Base-by-base conservation (phyloP, 257 asterid genomes). In the Misopates orontium region DNA sequence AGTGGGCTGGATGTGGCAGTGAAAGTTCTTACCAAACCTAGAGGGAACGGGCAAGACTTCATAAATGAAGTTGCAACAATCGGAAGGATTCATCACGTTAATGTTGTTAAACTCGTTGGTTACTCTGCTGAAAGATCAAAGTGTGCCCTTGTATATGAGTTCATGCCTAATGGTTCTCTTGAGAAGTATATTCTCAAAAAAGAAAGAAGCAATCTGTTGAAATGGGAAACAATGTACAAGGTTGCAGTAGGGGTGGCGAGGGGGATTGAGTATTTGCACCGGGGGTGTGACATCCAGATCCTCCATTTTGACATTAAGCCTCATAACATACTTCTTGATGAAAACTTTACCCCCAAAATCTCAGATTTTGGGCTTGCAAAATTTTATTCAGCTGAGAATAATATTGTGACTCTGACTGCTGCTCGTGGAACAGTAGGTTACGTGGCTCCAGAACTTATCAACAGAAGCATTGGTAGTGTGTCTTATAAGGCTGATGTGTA, bases 1-100 rank as follows among this genome's bases (percentile, higher is more conserved):
- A 72, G 86, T 58, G 86, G 86, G 2, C 41, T n/a, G 31, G 25
- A 77, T 40, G 77, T 69, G 7, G 86, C 83, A 1, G 83, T 77
- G 2, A 81, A 81, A 39, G 20, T 81, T 14, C 69, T 80, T 2
- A 21, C 17, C 3, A 71, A 71, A 16, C n/a, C 67, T 0, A 62
- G 55, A 14, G 25, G 39, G 11, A 21, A 25, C 1, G 78, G 69
- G 0, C 76, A 68, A 48, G 85, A 80, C 48, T 77, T 80, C 62
- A 68, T 71, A 17, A 80, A 74, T 41, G 80, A 80, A 52, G 79
- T 77, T 10, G 69, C 78, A 9, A 74, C 80, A 2, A 65, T 71
- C 11, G 66, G 73, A 19, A 68, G 52, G 59, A 58, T 68, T 58
- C 66, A 68, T 18, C 66, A 68, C 6, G 60, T 68, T 13, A 68